A percentile compares a stretch with the other conserved stretches of the same genome.
Evolutionary conservation across 2,329 filamentous ascomycete genomes (phyloP).

Genomic region (Metarhizium sp.): DNA sequence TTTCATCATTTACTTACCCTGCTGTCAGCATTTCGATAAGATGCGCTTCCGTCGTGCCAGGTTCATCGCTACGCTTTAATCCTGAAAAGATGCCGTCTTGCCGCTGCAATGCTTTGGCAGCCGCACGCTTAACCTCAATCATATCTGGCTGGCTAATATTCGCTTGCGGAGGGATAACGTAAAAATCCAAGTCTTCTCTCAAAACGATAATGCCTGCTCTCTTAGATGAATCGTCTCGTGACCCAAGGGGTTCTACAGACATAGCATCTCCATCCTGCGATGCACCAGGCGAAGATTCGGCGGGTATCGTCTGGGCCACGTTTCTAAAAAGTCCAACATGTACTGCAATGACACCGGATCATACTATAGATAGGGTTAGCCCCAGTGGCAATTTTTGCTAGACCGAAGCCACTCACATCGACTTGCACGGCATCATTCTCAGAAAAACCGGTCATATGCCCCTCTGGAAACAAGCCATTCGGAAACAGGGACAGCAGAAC

Average conservation of each 20-base stretch:
- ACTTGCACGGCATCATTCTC: constrained; percentile 94
- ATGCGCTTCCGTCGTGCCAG: constrained; percentile 94
- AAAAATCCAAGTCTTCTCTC: constrained; percentile 94
- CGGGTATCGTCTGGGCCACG: constrained; percentile 91
- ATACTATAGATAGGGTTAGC: constrained; percentile 51
- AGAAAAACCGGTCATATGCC: constrained; percentile 85
- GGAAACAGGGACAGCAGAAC: constrained; percentile 96
- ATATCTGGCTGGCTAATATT: constrained; percentile 84
- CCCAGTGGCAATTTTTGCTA: not conserved
- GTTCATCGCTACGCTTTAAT: constrained; percentile 87
- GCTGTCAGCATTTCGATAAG: constrained; percentile 98
- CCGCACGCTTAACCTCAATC: constrained; percentile 92
- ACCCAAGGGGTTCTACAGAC: constrained; percentile 63
- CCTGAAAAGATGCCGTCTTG: constrained; percentile 97
- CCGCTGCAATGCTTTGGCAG: constrained; percentile 72
- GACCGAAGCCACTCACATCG: constrained; percentile 61
- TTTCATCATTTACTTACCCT: constrained; percentile 53
- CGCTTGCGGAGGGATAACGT: constrained; percentile 78
- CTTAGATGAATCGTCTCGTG: constrained; percentile 68
- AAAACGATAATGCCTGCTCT: constrained; percentile 96
- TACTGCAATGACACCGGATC: constrained; percentile 94
- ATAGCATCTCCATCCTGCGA: constrained; percentile 53
- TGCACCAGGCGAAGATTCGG: constrained; percentile 57
- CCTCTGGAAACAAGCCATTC: constrained; percentile 95
- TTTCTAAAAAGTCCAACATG: constrained; percentile 98